phyloP scores from a whole-genome alignment of 805 yeast species.

The Metschnikowia cubensis region DNA sequence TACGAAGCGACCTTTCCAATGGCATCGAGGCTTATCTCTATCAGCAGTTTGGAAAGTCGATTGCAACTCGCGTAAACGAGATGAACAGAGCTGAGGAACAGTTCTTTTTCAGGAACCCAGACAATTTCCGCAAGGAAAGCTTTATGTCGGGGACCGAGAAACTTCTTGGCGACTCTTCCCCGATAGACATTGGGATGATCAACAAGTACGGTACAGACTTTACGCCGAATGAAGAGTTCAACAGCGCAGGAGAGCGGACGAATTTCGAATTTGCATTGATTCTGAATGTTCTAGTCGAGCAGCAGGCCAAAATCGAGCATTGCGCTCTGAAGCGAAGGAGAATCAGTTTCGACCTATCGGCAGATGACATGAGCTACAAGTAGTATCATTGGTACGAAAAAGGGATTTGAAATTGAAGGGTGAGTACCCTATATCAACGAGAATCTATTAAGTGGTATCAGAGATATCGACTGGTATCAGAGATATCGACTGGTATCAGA shows the following conservation, averaged over 20 bases:
- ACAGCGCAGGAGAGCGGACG: slow-evolving; percentile 29
- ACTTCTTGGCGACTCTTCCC: slow-evolving; percentile 15
- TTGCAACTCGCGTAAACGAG: slow-evolving; percentile 8
- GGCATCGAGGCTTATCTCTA: slow-evolving; percentile 37
- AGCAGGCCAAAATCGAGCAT: neutral
- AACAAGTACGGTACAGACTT: slow-evolving; percentile 22
- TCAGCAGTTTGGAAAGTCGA: slow-evolving; percentile 29
- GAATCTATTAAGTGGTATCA: too few relatives aligned
- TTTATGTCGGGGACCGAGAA: slow-evolving; percentile 8
- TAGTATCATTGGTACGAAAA: neutral
- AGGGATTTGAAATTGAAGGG: too few relatives aligned
- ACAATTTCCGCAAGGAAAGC: slow-evolving; percentile 8
- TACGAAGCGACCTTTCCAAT: slow-evolving; percentile 32
- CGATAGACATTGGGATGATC: slow-evolving; percentile 15
- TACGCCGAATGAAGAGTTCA: slow-evolving; percentile 33
- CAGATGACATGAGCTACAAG: slow-evolving; percentile 16
- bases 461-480: too few relatives aligned
- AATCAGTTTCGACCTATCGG: slow-evolving; percentile 27
- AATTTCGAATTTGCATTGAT: slow-evolving; percentile 25
- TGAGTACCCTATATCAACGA: too few relatives aligned
- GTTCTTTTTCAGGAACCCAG: slow-evolving; percentile 12
- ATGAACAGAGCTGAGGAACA: slow-evolving; percentile 15
- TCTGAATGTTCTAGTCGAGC: slow-evolving; percentile 15
- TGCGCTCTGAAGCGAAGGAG: neutral
- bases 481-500: too few relatives aligned